phyloP scores from a whole-genome alignment of 2,329 filamentous ascomycete genomes.

The Sphaceloma murrayae region DNA sequence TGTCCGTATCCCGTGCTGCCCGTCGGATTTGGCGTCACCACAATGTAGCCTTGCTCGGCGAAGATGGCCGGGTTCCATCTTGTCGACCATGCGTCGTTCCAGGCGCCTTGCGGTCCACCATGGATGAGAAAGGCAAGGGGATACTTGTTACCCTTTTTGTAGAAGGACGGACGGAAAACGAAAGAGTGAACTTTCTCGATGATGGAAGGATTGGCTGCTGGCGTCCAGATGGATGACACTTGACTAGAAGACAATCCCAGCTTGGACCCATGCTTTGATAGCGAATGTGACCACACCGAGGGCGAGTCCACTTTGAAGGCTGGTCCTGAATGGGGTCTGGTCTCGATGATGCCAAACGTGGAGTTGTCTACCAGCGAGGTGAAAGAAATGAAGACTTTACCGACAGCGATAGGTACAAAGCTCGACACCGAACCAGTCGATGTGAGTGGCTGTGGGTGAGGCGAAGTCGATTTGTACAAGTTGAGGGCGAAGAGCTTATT shows the following conservation, averaged over 20 bases:
- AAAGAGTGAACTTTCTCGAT: slow-evolving; percentile 59
- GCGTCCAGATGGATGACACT: slow-evolving; percentile 59
- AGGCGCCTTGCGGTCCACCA: slow-evolving; percentile 71
- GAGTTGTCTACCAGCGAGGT: slow-evolving; percentile 64
- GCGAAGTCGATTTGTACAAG: slow-evolving; percentile 25
- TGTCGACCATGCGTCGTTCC: slow-evolving; percentile 66
- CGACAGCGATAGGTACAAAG: slow-evolving; percentile 43
- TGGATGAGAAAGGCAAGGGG: slow-evolving; percentile 73
- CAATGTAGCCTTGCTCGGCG: slow-evolving; percentile 79
- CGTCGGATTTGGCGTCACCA: slow-evolving; percentile 72
- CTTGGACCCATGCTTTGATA: slow-evolving; percentile 53
- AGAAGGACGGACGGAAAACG: slow-evolving; percentile 54
- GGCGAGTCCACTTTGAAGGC: too few species aligned
- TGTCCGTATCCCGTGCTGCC: slow-evolving; percentile 78
- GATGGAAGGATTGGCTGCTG: slow-evolving; percentile 44
- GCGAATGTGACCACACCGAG: slow-evolving; percentile 38
- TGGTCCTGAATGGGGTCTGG: slow-evolving; percentile 23
- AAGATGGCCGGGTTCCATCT: slow-evolving; percentile 82
- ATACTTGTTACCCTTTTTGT: slow-evolving; percentile 62
- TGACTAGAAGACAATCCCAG: slow-evolving; percentile 58
- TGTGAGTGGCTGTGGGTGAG: slow-evolving; percentile 42
- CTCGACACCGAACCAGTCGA: slow-evolving; percentile 46
- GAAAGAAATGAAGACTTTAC: slow-evolving; percentile 54
- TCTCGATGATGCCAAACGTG: slow-evolving; percentile 52
- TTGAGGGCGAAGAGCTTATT: slow-evolving; percentile 54